Conservation (phyloP, 371 early-diverging fungal species). For the Circinella minor region DNA sequence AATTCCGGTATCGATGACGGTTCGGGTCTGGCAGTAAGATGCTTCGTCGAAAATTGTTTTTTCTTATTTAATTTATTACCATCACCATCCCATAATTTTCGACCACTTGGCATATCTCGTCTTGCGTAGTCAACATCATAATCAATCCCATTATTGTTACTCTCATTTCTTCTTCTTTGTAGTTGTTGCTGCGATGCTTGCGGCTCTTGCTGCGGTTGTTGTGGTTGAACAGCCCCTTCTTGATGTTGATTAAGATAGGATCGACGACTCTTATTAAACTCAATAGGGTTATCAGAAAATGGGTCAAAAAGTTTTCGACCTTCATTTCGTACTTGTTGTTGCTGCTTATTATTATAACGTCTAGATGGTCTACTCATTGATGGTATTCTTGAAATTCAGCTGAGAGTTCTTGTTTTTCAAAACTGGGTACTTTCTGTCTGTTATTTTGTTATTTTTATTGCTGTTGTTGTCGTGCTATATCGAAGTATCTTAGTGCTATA, state of each 20-base stretch:
- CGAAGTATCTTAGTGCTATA: neutral
- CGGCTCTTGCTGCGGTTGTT: neutral
- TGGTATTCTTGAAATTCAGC: neutral
- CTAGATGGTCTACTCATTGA: slow-evolving; percentile 9
- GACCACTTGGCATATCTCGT: neutral
- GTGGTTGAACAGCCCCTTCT: slow-evolving; percentile 10
- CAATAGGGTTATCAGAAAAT: slow-evolving; percentile 41
- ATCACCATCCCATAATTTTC: slow-evolving; percentile 2
- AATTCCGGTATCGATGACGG: neutral
- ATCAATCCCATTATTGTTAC: neutral
- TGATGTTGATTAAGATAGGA: slow-evolving; percentile 13
- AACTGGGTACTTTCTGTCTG: neutral
- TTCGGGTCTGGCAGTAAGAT: neutral
- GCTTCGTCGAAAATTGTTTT: neutral
- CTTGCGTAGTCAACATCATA: neutral
- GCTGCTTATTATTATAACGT: slow-evolving; percentile 7
- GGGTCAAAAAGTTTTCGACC: slow-evolving; percentile 41
- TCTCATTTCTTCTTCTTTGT: neutral
- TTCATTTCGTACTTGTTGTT: slow-evolving; percentile 8
- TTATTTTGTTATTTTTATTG: neutral
- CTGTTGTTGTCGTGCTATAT: neutral
- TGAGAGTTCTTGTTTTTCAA: too few species aligned
- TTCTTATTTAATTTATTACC: neutral
- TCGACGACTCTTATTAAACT: slow-evolving; percentile 30
- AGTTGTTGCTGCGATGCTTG: neutral